phyloP scores from a whole-genome alignment of 768 basidiomycete species.

The Podaxis sp. region DNA sequence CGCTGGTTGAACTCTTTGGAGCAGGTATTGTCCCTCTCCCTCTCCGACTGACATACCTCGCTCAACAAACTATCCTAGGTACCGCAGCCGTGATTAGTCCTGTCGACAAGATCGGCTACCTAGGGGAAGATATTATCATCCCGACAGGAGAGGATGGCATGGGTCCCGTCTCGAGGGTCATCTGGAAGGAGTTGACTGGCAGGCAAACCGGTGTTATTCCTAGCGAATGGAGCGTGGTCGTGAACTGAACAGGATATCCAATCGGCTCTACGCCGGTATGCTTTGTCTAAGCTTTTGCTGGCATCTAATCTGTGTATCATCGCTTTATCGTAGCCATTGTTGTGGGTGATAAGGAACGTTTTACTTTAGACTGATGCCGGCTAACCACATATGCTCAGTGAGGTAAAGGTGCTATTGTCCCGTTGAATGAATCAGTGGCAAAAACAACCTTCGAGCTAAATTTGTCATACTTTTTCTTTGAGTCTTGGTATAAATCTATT shows the following conservation, averaged over 20 bases:
- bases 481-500: not conserved
- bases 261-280: not conserved
- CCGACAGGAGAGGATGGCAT: slow-evolving; percentile 72
- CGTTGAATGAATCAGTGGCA: not conserved
- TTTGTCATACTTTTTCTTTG: not conserved
- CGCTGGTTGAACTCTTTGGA: slow-evolving; percentile 80
- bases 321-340: not conserved
- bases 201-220: slow-evolving; percentile 77
- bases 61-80: slow-evolving; percentile 38
- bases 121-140: slow-evolving; percentile 60
- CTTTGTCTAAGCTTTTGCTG: not conserved
- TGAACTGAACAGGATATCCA: slow-evolving; percentile 20
- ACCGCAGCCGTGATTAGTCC: slow-evolving; percentile 79
- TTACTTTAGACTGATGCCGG: not conserved
- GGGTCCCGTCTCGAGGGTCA: slow-evolving; percentile 73
- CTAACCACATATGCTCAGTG: not conserved
- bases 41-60: not conserved
- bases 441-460: not conserved
- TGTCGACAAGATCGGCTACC: slow-evolving; percentile 72
- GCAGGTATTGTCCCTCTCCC: slow-evolving; percentile 49
- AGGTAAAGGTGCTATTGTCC: not conserved
- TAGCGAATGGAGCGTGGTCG: slow-evolving; percentile 76
- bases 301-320: not conserved
- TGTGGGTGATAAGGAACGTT: not conserved
- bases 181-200: slow-evolving; percentile 73